Conservation (phyloP, 192 early-diverging fungal species). For the Rhizophagus clarus region DNA sequence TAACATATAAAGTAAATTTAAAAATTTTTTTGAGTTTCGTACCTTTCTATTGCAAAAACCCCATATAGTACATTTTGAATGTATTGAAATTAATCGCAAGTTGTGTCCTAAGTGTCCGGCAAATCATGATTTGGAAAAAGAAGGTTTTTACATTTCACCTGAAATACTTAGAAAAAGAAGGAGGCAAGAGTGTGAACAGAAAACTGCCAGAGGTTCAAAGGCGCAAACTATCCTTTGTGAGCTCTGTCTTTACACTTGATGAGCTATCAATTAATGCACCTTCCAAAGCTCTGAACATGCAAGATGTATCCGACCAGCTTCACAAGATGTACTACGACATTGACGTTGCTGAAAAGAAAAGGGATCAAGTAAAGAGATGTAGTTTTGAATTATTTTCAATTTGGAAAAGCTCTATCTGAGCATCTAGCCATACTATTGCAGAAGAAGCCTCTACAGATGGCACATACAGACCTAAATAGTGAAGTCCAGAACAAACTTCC, state of each 20-base stretch:
- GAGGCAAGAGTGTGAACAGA: too few species aligned
- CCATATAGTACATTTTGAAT: too few species aligned
- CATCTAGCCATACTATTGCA: neutral
- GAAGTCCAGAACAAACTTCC: conserved; percentile 6
- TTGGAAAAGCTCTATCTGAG: conserved; percentile 2
- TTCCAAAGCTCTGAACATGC: neutral
- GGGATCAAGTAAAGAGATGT: neutral
- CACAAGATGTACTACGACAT: neutral
- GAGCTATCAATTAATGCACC: conserved; percentile 2
- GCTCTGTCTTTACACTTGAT: neutral
- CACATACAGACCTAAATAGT: conserved; percentile 8
- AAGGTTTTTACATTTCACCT: too few species aligned
- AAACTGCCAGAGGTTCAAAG: neutral
- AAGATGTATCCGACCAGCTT: neutral
- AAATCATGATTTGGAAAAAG: too few species aligned
- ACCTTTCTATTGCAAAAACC: too few species aligned
- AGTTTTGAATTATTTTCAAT: neutral
- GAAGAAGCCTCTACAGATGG: conserved; percentile 2
- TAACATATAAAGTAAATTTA: too few species aligned
- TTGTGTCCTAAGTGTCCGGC: too few species aligned
- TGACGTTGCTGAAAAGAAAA: conserved; percentile 6
- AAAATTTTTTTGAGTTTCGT: too few species aligned
- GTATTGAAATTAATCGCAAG: too few species aligned
- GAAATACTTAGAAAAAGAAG: too few species aligned
- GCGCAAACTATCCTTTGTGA: neutral